Evolutionary conservation across 805 yeast genomes (phyloP), one percentile per base, ranked within the genome.

Genomic region (Pichia californica): DNA sequence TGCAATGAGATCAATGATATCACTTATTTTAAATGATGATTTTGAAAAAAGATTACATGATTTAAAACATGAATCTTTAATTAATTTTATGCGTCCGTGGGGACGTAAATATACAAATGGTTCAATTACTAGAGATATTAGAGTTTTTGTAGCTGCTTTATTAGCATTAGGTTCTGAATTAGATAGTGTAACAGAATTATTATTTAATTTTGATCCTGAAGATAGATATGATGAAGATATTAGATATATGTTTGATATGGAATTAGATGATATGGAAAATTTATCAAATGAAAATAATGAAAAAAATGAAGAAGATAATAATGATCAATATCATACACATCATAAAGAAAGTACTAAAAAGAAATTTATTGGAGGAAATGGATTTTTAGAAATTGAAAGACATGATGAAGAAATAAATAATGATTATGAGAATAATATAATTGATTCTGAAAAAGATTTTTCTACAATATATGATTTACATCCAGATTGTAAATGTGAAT

Each of bases 151-250:
- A 28, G 76, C 81, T 3, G 75, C 81, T 2, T 64, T 80, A 57
- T 57, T 73, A 18, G 73, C 77, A 1, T 51, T 73, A 13, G 79
- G 79, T 0, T 55, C 64, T 6, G 73, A 69, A 20, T 47, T 71
- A 26, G 66, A 68, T 15, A 79, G 74, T 46, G 71, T 78, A 7
- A 74, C 78, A 0, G 79, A 74, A 39, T 62, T 80, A 11, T 58
- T 79, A 45, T 67, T 73, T 13, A 79, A 76, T 52, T 57, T 79
- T 43, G 83, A 77, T 48, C 68, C 69, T 38, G 78, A 78, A 43
- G 89, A 82, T 57, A 66, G 76, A 42, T 79, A 76, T 49, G 89
- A 82, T 57, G 88, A 81, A 51, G 88, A 82, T 47, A 52, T 63
- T 15, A 52, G 51, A 31, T 63, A 62, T 41, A 63, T 63, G 66